Evolutionary conservation across 2,329 filamentous ascomycete genomes (phyloP).

Genomic region (Coniochaeta sp.): DNA sequence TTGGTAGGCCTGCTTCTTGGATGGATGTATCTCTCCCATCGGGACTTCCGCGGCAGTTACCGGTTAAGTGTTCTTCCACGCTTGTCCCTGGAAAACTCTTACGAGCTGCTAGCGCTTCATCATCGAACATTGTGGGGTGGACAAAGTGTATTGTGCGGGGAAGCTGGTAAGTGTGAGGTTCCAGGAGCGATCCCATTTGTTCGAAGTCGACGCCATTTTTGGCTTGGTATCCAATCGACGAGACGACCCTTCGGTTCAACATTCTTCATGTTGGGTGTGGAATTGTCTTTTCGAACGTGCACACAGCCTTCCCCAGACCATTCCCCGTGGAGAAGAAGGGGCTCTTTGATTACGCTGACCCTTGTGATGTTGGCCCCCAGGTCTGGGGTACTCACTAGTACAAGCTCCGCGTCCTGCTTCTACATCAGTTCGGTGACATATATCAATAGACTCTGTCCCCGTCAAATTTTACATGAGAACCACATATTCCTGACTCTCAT

Average conservation of each 20-base stretch:
- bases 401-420: not conserved
- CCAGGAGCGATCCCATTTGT: slow-evolving; percentile 6
- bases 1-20: not conserved
- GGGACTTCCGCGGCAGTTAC: not conserved
- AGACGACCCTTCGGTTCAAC: not conserved
- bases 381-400: not conserved
- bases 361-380: not conserved
- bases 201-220: too few relatives aligned
- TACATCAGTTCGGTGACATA: not conserved
- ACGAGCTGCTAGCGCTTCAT: slow-evolving; percentile 1
- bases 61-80: slow-evolving; percentile 12
- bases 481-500: not conserved
- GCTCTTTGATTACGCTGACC: not conserved
- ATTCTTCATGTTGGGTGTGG: not conserved
- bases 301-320: not conserved
- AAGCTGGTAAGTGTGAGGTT: slow-evolving; percentile 1
- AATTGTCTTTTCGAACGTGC: not conserved
- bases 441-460: not conserved
- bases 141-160: slow-evolving; percentile 7
- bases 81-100: not conserved
- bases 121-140: slow-evolving; percentile 7
- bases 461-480: not conserved
- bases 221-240: not conserved
- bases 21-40: not conserved
- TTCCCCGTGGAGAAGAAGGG: slow-evolving; percentile 1